Evolutionary conservation across 768 basidiomycete species (phyloP), one percentile per base, ranked within the genome.

Genomic region (Tephrocybe sp.): DNA sequence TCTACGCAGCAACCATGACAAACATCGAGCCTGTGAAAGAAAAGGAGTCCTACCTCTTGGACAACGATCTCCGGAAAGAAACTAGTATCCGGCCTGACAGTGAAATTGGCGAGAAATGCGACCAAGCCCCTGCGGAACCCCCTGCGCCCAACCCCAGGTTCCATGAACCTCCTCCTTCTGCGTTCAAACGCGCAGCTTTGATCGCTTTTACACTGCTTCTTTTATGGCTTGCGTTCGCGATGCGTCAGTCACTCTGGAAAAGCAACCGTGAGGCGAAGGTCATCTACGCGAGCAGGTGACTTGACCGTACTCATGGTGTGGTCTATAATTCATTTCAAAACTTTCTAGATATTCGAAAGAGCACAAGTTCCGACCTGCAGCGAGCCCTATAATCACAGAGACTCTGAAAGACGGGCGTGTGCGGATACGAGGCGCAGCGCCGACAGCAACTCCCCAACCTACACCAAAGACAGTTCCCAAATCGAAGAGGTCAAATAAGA

Each of bases 311-410:
- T 40, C 26, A 32, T 34, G n/a, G 17, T 11, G 41, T 37, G 20
- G 15, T 34, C 17, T 26, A 37, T 38, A 25, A 11, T 34, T 17
- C 5, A 33, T 3, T 17, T 14, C 44, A 49, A 28, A 5, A 37
- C 12, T 50, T 25, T 18, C 3, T 21, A 93, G 92, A 55, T 94
- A 93, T 63, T 92, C 89, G 11, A 85, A 87, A 54, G 85, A 91
- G 60, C 80, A 79, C 72, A 90, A 85, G 66, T 93, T 79, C 64
- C 75, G 91, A 20, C 91, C 92, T 0, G 91, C 92, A 10, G 90
- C 91, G 5, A 91, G 88, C 53, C 90, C 92, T 10, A 72, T 93
- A 37, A 77, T 93, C 57, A 92, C 88, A 0, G 88, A 93, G 62
- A 77, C 72, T 17, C 69, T 93, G 54, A 80, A 81, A 56, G 89